These are phyloP conservation scores for Microthlaspi erraticum DNA, from an alignment of 345 rosid genomes.

Conservation along the genomic window DNA sequence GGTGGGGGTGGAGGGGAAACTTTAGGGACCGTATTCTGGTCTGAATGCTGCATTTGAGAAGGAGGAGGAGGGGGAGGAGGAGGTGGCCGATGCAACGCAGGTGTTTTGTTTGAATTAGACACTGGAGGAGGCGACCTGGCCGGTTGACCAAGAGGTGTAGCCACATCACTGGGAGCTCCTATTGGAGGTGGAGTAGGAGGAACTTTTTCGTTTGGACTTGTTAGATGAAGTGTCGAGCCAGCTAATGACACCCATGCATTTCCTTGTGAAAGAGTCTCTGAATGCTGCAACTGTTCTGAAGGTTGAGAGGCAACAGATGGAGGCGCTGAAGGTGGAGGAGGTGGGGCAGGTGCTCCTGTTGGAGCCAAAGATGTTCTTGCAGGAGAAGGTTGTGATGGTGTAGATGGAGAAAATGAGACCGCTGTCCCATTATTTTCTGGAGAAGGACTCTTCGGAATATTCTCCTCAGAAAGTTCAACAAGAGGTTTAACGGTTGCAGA, in stretches of 20 bases:
- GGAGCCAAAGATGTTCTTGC: constrained; percentile 35
- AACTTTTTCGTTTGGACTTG: constrained; percentile 27
- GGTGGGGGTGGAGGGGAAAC: constrained; percentile 40
- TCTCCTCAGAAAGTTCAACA: constrained; percentile 31
- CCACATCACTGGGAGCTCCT: constrained; percentile 16
- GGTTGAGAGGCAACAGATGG: constrained; percentile 33
- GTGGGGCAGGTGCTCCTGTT: constrained; percentile 48
- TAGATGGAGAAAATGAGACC: constrained; percentile 44
- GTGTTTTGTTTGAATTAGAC: constrained; percentile 12
- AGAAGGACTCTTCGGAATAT: constrained; percentile 26
- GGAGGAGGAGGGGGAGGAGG: constrained; percentile 37
- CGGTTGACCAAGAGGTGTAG: constrained; percentile 31
- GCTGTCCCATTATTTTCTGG: constrained; percentile 35
- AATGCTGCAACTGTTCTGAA: constrained; percentile 32
- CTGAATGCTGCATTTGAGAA: constrained; percentile 31
- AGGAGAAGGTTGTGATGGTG: constrained; percentile 47
- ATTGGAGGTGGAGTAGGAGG: constrained; percentile 28
- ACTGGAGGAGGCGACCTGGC: constrained; percentile 26
- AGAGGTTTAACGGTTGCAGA: constrained; percentile 49
- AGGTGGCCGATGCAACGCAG: constrained; percentile 9
- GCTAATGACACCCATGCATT: constrained; percentile 42
- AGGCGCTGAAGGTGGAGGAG: constrained; percentile 55
- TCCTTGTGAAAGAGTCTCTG: constrained; percentile 36
- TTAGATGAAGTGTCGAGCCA: constrained; percentile 23
- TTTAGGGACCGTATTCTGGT: constrained; percentile 14